Evolutionary conservation across 208 protist species (phyloP).

Genomic region (Trypanosoma grayi): DNA sequence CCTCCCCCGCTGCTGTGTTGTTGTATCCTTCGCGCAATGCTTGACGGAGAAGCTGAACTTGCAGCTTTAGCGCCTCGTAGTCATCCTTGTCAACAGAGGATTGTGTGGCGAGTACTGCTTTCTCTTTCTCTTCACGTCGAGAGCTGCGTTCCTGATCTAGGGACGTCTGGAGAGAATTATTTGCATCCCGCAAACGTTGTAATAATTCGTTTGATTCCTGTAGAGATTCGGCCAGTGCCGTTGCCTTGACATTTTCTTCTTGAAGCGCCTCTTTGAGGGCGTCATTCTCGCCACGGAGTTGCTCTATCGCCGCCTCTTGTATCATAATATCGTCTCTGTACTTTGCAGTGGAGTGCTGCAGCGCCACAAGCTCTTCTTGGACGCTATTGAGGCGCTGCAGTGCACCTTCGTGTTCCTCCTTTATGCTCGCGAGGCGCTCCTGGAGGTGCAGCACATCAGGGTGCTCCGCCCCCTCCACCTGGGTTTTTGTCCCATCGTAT

Average conservation of each 20-base stretch:
- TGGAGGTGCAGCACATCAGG: not conserved
- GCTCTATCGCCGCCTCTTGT: not conserved
- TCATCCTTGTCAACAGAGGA: slow-evolving; percentile 52
- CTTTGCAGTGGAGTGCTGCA: not conserved
- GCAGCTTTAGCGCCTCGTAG: slow-evolving; percentile 49
- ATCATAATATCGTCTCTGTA: not conserved
- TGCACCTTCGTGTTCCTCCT: not conserved
- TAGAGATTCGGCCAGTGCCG: slow-evolving; percentile 26
- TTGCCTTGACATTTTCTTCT: slow-evolving; percentile 23
- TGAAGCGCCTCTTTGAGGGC: slow-evolving; percentile 30
- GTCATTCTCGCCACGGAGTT: slow-evolving; percentile 10
- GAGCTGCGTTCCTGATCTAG: slow-evolving; percentile 2
- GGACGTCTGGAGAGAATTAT: not conserved
- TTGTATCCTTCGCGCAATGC: slow-evolving; percentile 31
- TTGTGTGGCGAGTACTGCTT: slow-evolving; percentile 23
- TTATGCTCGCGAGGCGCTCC: not conserved
- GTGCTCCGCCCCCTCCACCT: not conserved
- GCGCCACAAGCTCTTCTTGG: not conserved
- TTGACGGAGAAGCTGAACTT: slow-evolving; percentile 57
- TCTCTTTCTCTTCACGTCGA: slow-evolving; percentile 29
- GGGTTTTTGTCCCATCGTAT: not conserved
- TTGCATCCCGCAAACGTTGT: slow-evolving; percentile 30
- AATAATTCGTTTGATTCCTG: slow-evolving; percentile 29
- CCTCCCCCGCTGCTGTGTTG: not conserved
- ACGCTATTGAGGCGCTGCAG: not conserved